Evolutionary conservation across 2,329 filamentous ascomycete genomes (phyloP).

Genomic region (Stachybotrys elegans): DNA sequence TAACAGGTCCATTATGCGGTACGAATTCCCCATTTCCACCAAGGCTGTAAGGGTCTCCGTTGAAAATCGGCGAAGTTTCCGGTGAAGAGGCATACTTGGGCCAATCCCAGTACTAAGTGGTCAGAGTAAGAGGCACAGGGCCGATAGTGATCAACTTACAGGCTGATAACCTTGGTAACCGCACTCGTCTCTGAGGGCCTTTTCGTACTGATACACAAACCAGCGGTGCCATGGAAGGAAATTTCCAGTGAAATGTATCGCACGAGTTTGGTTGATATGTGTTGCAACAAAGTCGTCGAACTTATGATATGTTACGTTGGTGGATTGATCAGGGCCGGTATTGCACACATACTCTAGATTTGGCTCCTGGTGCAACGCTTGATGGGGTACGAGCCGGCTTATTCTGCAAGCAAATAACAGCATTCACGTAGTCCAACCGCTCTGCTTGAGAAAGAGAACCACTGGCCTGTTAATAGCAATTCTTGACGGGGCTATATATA

Average conservation of each 20-base stretch:
- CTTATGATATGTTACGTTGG: too few relatives aligned
- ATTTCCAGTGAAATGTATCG: slow-evolving; percentile 31
- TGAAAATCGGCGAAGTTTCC: slow-evolving; percentile 43
- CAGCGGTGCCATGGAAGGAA: slow-evolving; percentile 21
- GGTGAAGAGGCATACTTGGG: slow-evolving; percentile 36
- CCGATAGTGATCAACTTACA: slow-evolving; percentile 6
- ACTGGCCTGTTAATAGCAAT: neutral
- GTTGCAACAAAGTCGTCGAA: slow-evolving; percentile 44
- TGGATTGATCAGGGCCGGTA: too few relatives aligned
- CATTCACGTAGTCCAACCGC: slow-evolving; percentile 30
- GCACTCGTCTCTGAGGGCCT: slow-evolving; percentile 18
- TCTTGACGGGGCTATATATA: too few relatives aligned
- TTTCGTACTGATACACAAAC: slow-evolving; percentile 18
- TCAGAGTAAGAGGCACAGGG: neutral
- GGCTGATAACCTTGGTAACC: slow-evolving; percentile 30
- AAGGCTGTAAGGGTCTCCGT: slow-evolving; percentile 41
- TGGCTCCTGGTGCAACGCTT: slow-evolving; percentile 30
- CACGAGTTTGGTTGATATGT: slow-evolving; percentile 39
- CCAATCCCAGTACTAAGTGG: slow-evolving; percentile 43
- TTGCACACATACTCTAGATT: too few relatives aligned
- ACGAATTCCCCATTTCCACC: slow-evolving; percentile 38
- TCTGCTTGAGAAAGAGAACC: slow-evolving; percentile 2
- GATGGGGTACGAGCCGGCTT: slow-evolving; percentile 24
- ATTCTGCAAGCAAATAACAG: slow-evolving; percentile 34
- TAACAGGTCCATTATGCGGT: slow-evolving; percentile 23